phyloP scores from a whole-genome alignment of 2,329 filamentous ascomycete genomes.

The Hypoxylon sp. region DNA sequence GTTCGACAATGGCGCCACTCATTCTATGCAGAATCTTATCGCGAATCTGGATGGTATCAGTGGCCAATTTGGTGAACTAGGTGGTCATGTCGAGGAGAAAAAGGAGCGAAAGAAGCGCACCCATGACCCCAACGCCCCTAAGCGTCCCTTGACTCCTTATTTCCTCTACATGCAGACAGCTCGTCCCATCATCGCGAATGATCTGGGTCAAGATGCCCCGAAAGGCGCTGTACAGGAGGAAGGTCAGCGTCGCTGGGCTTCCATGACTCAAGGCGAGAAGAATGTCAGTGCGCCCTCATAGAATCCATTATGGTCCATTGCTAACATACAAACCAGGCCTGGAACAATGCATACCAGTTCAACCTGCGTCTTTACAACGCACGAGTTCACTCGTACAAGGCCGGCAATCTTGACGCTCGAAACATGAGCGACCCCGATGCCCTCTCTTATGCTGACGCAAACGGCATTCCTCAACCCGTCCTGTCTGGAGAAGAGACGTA shows the following conservation, averaged over 20 bases:
- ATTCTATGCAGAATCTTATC: conserved; percentile 57
- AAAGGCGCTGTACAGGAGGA: conserved; percentile 91
- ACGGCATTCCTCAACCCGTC: conserved; percentile 68
- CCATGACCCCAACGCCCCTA: conserved; percentile 93
- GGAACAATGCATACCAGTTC: conserved; percentile 78
- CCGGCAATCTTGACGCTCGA: conserved; percentile 70
- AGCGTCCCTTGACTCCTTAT: conserved; percentile 93
- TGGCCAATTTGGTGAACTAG: conserved; percentile 62
- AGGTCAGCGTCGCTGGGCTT: conserved; percentile 87
- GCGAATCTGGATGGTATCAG: conserved; percentile 68
- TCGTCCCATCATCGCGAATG: conserved; percentile 83
- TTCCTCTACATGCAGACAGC: conserved; percentile 95
- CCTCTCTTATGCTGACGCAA: conserved; percentile 71
- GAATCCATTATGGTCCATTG: background rate
- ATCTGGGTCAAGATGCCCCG: conserved; percentile 80
- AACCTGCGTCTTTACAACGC: conserved; percentile 77
- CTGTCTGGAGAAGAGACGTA: conserved; percentile 62
- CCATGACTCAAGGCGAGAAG: conserved; percentile 82
- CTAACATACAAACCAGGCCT: conserved; percentile 59
- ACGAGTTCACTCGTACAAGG: conserved; percentile 75
- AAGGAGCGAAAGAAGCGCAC: conserved; percentile 92
- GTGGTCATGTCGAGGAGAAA: conserved; percentile 74
- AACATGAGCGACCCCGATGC: conserved; percentile 74
- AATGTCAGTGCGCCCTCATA: conserved; percentile 56
- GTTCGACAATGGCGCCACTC: conserved; percentile 63